phyloP scores from a whole-genome alignment of 768 basidiomycete genomes.

The Panellus pusillus region DNA sequence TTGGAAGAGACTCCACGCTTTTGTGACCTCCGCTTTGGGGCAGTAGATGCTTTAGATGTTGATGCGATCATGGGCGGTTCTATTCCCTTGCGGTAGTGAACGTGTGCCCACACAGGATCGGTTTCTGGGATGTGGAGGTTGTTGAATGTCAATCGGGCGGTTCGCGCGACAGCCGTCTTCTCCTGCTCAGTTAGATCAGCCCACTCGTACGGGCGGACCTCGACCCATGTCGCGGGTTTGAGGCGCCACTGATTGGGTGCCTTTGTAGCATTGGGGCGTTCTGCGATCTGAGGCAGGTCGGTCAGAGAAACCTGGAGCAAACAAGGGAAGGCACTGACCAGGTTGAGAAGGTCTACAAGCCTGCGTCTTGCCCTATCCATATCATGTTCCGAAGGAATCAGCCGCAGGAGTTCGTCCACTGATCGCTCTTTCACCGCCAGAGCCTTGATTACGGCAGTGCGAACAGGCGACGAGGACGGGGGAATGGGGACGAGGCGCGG shows the following conservation, averaged over 20 bases:
- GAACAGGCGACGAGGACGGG: slow-evolving; percentile 30
- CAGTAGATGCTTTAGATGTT: slow-evolving; percentile 14
- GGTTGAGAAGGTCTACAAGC: slow-evolving; percentile 9
- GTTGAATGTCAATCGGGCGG: slow-evolving; percentile 49
- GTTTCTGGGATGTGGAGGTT: slow-evolving; percentile 55
- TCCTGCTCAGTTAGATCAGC: slow-evolving; percentile 48
- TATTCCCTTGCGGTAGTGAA: slow-evolving; percentile 33
- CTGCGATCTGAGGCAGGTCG: slow-evolving; percentile 46
- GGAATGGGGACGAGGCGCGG: slow-evolving; percentile 30
- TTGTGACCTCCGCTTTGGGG: slow-evolving; percentile 32
- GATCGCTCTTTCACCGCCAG: slow-evolving; percentile 32
- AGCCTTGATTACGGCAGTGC: slow-evolving; percentile 52
- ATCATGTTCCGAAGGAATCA: slow-evolving; percentile 5
- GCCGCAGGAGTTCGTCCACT: slow-evolving; percentile 43
- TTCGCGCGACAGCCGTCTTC: slow-evolving; percentile 48
- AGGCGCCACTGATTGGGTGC: slow-evolving; percentile 49
- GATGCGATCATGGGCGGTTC: slow-evolving; percentile 10
- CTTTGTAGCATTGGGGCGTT: slow-evolving; percentile 35
- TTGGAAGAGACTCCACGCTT: slow-evolving; percentile 48
- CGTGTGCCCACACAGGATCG: slow-evolving; percentile 65
- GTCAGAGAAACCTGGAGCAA: neutral
- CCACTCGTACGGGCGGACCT: slow-evolving; percentile 71
- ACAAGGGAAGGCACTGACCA: slow-evolving; percentile 6
- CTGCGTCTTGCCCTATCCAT: slow-evolving; percentile 3
- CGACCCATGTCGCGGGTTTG: slow-evolving; percentile 58